Conservation (phyloP, 2,329 filamentous ascomycete species). For the Purpureocillium lavendulum region DNA sequence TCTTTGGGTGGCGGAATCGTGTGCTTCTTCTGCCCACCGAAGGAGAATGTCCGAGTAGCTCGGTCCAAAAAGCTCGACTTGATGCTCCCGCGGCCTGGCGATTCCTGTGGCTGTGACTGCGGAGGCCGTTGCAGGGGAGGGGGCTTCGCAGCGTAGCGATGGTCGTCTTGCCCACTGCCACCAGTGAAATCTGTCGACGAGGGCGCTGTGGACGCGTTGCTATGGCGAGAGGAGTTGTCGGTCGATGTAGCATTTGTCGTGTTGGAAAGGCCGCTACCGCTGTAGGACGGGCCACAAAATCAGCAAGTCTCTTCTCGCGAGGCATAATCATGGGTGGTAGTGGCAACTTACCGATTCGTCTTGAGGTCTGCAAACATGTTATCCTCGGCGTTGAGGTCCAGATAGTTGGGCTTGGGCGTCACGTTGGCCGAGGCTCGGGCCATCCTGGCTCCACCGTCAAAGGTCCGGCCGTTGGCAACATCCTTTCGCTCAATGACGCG, state of each 20-base stretch:
- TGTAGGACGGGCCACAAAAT: slow-evolving; percentile 24
- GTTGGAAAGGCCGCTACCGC: slow-evolving; percentile 52
- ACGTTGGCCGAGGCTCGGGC: slow-evolving; percentile 26
- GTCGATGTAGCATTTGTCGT: slow-evolving; percentile 51
- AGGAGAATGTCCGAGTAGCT: slow-evolving; percentile 51
- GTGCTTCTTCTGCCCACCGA: slow-evolving; percentile 47
- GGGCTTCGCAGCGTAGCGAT: slow-evolving; percentile 17
- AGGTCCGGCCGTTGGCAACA: slow-evolving; percentile 33
- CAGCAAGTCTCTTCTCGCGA: slow-evolving; percentile 15
- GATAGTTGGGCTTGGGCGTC: slow-evolving; percentile 27
- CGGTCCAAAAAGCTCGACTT: slow-evolving; percentile 48
- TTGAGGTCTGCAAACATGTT: slow-evolving; percentile 52
- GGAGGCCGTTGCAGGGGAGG: slow-evolving; percentile 4
- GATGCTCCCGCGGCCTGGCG: slow-evolving; percentile 29
- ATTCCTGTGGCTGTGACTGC: slow-evolving; percentile 29
- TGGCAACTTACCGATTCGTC: slow-evolving; percentile 40
- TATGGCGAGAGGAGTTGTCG: slow-evolving; percentile 54
- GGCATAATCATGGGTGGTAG: not conserved
- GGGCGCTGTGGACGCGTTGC: slow-evolving; percentile 52
- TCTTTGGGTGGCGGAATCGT: slow-evolving; percentile 19
- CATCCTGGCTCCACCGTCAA: slow-evolving; percentile 40
- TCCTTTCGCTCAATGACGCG: slow-evolving; percentile 49
- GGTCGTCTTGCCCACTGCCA: slow-evolving; percentile 17
- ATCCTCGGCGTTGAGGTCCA: slow-evolving; percentile 39
- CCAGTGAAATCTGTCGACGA: slow-evolving; percentile 40